phyloP scores from a whole-genome alignment of 2,329 filamentous ascomycete species.

The Phialocephala sp. region DNA sequence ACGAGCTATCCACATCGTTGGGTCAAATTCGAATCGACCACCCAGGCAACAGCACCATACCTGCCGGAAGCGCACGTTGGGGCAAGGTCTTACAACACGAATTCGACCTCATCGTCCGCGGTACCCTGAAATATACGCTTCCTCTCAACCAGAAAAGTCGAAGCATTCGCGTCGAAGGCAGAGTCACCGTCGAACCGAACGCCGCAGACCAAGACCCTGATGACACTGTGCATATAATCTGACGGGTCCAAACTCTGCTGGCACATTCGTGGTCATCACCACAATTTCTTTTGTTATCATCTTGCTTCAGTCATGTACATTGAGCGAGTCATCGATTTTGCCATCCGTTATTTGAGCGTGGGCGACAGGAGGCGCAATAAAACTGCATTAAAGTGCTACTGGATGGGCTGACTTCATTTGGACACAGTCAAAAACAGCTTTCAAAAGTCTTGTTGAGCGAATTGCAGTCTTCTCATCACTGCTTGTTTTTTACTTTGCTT shows the following conservation, averaged over 20 bases:
- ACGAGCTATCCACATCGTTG: slow-evolving; percentile 71
- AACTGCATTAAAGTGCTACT: slow-evolving; percentile 19
- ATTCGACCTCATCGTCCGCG: slow-evolving; percentile 91
- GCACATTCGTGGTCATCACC: slow-evolving; percentile 24
- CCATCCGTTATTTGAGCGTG: slow-evolving; percentile 19
- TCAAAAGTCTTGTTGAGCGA: slow-evolving; percentile 1
- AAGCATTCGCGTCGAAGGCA: slow-evolving; percentile 64
- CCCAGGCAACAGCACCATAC: slow-evolving; percentile 87
- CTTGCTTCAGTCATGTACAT: slow-evolving; percentile 33
- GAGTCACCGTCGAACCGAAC: slow-evolving; percentile 66
- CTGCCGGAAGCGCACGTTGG: slow-evolving; percentile 84
- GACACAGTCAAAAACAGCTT: slow-evolving; percentile 17
- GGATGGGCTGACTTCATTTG: slow-evolving; percentile 24
- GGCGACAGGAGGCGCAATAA: slow-evolving; percentile 29
- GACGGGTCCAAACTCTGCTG: slow-evolving; percentile 11
- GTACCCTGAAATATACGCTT: slow-evolving; percentile 82
- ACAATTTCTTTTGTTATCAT: slow-evolving; percentile 35
- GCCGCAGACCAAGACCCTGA: slow-evolving; percentile 41
- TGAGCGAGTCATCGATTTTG: slow-evolving; percentile 30
- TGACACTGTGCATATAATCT: slow-evolving; percentile 34
- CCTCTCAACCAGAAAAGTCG: slow-evolving; percentile 65
- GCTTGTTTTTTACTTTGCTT: slow-evolving; percentile 7
- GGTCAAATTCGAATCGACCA: slow-evolving; percentile 82
- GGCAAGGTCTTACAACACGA: slow-evolving; percentile 88
- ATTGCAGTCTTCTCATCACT: not conserved